Conservation (phyloP, 768 basidiomycete genomes). For the Rhizopogon salebrosus region DNA sequence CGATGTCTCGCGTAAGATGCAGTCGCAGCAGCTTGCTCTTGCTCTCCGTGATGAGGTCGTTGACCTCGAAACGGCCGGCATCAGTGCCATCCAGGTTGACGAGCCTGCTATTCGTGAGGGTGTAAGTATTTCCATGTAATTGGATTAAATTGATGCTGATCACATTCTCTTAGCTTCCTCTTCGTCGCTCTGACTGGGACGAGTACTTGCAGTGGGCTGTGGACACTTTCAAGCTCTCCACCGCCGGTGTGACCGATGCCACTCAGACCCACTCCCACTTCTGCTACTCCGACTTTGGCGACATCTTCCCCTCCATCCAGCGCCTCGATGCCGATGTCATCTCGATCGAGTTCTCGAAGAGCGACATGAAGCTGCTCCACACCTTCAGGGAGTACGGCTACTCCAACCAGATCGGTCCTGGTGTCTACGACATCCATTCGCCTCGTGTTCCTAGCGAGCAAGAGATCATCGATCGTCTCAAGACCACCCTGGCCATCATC, state of each 20-base stretch:
- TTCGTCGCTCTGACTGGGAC: slow-evolving; percentile 95
- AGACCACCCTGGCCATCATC: slow-evolving; percentile 77
- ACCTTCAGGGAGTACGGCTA: slow-evolving; percentile 96
- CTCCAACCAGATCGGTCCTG: slow-evolving; percentile 96
- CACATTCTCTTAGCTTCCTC: slow-evolving; percentile 62
- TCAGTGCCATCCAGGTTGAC: slow-evolving; percentile 98
- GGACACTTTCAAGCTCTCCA: slow-evolving; percentile 96
- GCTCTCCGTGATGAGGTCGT: slow-evolving; percentile 97
- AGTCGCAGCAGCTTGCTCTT: slow-evolving; percentile 97
- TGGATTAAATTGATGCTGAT: slow-evolving; percentile 2
- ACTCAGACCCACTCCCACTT: slow-evolving; percentile 99
- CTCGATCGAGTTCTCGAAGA: slow-evolving; percentile 98
- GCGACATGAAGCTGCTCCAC: slow-evolving; percentile 93
- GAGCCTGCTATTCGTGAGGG: slow-evolving; percentile 99
- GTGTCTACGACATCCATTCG: slow-evolving; percentile 99
- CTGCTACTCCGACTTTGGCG: slow-evolving; percentile 98
- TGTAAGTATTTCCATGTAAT: slow-evolving; percentile 38
- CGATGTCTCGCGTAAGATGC: slow-evolving; percentile 92
- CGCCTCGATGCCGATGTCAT: slow-evolving; percentile 98
- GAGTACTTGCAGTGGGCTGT: slow-evolving; percentile 97
- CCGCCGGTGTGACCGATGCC: slow-evolving; percentile 89
- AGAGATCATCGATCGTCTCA: slow-evolving; percentile 92
- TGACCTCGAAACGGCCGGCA: slow-evolving; percentile 95
- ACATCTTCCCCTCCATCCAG: slow-evolving; percentile 97
- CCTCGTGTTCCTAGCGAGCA: slow-evolving; percentile 92